Conservation (phyloP, 2,329 filamentous ascomycete genomes). For the Magnaporthiopsis poae region DNA sequence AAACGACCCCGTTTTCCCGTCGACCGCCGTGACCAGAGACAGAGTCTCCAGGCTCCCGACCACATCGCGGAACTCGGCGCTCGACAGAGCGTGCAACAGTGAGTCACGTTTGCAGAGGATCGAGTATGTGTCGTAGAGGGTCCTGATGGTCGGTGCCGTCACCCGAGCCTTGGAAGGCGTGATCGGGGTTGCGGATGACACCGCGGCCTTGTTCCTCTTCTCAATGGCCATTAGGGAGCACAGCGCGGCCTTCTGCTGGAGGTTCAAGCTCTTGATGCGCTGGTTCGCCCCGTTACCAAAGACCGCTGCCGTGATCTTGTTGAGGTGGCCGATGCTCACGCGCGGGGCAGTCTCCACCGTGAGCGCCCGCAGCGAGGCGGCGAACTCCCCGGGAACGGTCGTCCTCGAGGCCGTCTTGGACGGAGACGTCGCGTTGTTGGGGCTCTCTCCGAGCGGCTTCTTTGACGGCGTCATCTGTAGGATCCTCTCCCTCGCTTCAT, state of each 20-base stretch:
- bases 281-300: slow-evolving; percentile 85
- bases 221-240: slow-evolving; percentile 85
- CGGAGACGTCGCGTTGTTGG: slow-evolving; percentile 53
- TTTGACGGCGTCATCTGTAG: slow-evolving; percentile 60
- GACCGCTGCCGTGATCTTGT: slow-evolving; percentile 77
- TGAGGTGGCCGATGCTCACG: slow-evolving; percentile 81
- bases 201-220: slow-evolving; percentile 53
- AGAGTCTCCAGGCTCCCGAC: slow-evolving; percentile 80
- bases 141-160: slow-evolving; percentile 69
- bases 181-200: slow-evolving; percentile 13
- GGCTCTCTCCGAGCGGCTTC: slow-evolving; percentile 69
- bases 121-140: slow-evolving; percentile 74
- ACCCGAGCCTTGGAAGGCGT: slow-evolving; percentile 43
- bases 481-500: slow-evolving; percentile 45
- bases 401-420: slow-evolving; percentile 25
- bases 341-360: slow-evolving; percentile 74
- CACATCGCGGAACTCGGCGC: slow-evolving; percentile 89
- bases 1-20: slow-evolving; percentile 60
- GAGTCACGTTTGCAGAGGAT: slow-evolving; percentile 76
- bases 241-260: slow-evolving; percentile 91
- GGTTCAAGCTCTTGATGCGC: slow-evolving; percentile 74
- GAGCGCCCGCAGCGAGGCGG: slow-evolving; percentile 48
- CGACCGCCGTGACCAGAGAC: slow-evolving; percentile 63
- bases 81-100: slow-evolving; percentile 79
- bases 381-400: slow-evolving; percentile 29